Conservation (phyloP, 2,329 filamentous ascomycete species). For the Pseudogymnoascus verrucosus region DNA sequence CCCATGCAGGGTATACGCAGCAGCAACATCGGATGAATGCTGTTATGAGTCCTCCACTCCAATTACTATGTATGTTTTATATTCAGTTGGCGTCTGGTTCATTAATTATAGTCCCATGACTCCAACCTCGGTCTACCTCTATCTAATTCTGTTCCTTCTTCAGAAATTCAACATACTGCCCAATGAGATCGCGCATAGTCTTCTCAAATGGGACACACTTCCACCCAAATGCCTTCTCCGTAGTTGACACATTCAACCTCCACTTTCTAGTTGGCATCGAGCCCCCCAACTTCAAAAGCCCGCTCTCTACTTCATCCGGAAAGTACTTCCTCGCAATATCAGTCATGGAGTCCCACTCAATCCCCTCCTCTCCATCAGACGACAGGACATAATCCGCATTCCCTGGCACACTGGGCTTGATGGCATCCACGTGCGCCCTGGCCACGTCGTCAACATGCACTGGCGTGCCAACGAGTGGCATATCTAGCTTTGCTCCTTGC, state of each 20-base stretch:
- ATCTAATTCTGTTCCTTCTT: not conserved
- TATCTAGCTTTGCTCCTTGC: not conserved
- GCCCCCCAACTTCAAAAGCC: slow-evolving; percentile 24
- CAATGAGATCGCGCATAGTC: slow-evolving; percentile 28
- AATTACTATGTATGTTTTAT: not conserved
- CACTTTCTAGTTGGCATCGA: slow-evolving; percentile 25
- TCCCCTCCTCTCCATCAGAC: slow-evolving; percentile 16
- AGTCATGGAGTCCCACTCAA: slow-evolving; percentile 33
- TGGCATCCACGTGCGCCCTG: slow-evolving; percentile 4
- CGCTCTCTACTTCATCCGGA: slow-evolving; percentile 24
- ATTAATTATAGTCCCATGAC: not conserved
- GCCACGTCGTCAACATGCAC: slow-evolving; percentile 10
- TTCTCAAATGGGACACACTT: slow-evolving; percentile 29
- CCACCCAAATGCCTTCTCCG: slow-evolving; percentile 29
- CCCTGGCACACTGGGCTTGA: not conserved
- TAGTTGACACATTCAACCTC: slow-evolving; percentile 25
- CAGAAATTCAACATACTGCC: slow-evolving; percentile 29
- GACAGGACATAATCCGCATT: slow-evolving; percentile 4
- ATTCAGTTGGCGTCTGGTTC: not conserved
- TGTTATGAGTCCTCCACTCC: no score
- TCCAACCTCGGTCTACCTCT: not conserved
- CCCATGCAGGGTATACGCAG: not conserved
- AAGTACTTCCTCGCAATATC: slow-evolving; percentile 30
- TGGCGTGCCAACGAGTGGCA: slow-evolving; percentile 1
- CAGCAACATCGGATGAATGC: not conserved